phyloP scores from a whole-genome alignment of 2,329 filamentous ascomycete species.

The Cucurbitaria berberidis region DNA sequence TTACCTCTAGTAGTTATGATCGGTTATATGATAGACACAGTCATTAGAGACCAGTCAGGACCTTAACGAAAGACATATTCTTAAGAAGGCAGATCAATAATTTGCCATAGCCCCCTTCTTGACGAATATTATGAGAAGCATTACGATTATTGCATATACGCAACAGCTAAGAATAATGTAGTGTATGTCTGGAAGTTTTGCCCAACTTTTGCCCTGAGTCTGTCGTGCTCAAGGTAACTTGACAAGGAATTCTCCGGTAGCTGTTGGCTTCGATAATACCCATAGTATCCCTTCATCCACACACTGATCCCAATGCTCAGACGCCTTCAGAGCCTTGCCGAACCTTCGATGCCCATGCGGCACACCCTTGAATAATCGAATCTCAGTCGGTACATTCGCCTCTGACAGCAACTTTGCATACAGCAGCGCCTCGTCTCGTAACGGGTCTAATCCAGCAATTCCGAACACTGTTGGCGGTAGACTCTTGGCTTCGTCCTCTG shows the following conservation, averaged over 20 bases:
- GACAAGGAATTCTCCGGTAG: constrained; percentile 44
- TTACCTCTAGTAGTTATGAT: too few species aligned
- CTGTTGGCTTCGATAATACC: constrained; percentile 46
- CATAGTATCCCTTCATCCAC: constrained; percentile 54
- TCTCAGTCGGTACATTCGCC: constrained; percentile 57
- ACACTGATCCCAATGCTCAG: constrained; percentile 52
- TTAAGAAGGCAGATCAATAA: too few species aligned
- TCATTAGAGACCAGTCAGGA: too few species aligned
- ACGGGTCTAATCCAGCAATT: constrained; percentile 58
- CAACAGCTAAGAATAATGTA: neutral
- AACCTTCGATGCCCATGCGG: constrained; percentile 61
- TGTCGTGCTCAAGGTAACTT: constrained; percentile 22
- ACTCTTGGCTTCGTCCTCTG: constrained; percentile 49
- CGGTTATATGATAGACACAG: too few species aligned
- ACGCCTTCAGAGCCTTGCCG: constrained; percentile 50
- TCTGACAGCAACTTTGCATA: constrained; percentile 53
- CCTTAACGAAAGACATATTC: too few species aligned
- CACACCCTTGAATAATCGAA: constrained; percentile 58
- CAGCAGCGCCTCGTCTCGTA: constrained; percentile 58
- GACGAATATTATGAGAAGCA: too few species aligned
- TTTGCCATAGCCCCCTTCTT: too few species aligned
- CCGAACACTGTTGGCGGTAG: constrained; percentile 57
- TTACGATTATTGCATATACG: too few species aligned
- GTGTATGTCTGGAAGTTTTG: too few species aligned
- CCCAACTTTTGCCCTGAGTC: neutral